These are phyloP conservation scores for Didymella segeticola DNA, from an alignment of 2,329 filamentous ascomycete species.

Conservation along the genomic window DNA sequence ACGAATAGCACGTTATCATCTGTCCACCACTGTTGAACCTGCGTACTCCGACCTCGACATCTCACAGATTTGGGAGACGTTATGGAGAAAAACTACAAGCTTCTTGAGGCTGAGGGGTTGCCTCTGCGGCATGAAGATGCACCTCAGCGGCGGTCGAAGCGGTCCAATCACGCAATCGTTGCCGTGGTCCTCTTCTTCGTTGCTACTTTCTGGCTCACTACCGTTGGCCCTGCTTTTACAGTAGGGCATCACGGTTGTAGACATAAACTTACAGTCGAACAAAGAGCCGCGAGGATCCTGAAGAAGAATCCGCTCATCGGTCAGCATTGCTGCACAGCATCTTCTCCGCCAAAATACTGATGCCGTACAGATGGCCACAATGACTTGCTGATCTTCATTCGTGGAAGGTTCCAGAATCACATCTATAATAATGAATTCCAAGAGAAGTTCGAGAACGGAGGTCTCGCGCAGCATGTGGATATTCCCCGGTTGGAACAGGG, in stretches of 20 bases:
- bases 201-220: slow-evolving; percentile 12
- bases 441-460: slow-evolving; percentile 74
- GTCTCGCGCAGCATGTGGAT: slow-evolving; percentile 75
- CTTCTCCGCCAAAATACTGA: slow-evolving; percentile 23
- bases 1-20: slow-evolving; percentile 12
- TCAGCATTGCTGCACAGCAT: slow-evolving; percentile 24
- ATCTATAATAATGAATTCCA: slow-evolving; percentile 77
- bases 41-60: not conserved
- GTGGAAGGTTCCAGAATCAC: slow-evolving; percentile 72
- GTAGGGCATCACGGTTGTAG: slow-evolving; percentile 3
- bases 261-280: slow-evolving; percentile 31
- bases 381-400: slow-evolving; percentile 79
- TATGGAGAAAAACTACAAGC: slow-evolving; percentile 19
- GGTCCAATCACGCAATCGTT: slow-evolving; percentile 13
- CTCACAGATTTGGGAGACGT: not conserved
- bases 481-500: slow-evolving; percentile 76
- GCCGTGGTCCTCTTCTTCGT: slow-evolving; percentile 17
- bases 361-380: slow-evolving; percentile 77
- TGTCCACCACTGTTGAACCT: not conserved
- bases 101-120: slow-evolving; percentile 1
- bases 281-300: slow-evolving; percentile 45
- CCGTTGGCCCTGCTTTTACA: slow-evolving; percentile 6
- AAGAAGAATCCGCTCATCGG: slow-evolving; percentile 51
- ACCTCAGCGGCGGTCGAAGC: not conserved
- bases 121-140: not conserved